These are phyloP conservation scores for Eutrema japonicum DNA, from an alignment of 345 rosid species.

Conservation along the genomic window DNA sequence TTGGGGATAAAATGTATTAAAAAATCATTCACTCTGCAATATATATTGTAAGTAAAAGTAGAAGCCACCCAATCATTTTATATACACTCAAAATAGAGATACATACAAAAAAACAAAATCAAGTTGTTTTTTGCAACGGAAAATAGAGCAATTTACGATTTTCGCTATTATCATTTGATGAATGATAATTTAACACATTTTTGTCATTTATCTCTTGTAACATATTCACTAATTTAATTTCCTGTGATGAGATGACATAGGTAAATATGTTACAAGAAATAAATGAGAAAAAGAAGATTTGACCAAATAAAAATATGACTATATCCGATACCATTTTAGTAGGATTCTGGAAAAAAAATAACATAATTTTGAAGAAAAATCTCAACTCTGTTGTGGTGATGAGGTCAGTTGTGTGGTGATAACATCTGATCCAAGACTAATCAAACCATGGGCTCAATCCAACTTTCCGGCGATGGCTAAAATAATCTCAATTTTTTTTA, in stretches of 20 bases:
- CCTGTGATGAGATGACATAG: neutral
- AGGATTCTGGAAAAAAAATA: neutral
- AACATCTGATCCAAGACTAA: neutral
- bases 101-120: neutral
- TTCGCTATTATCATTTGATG: neutral
- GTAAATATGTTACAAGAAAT: neutral
- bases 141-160: neutral
- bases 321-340: neutral
- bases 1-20: neutral
- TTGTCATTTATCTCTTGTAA: neutral
- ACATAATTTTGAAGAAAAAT: neutral
- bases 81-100: neutral
- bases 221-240: neutral
- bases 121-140: neutral
- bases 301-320: too few relatives aligned
- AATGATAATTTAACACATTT: neutral
- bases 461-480: neutral
- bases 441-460: neutral
- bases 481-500: neutral
- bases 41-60: slow-evolving; percentile 23
- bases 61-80: slow-evolving; percentile 18
- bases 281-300: neutral
- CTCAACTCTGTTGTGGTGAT: neutral
- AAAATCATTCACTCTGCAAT: neutral
- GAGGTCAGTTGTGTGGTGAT: neutral